Evolutionary conservation across 202 grass and related monocot species (phyloP).

Genomic region (Musa balbisiana): DNA sequence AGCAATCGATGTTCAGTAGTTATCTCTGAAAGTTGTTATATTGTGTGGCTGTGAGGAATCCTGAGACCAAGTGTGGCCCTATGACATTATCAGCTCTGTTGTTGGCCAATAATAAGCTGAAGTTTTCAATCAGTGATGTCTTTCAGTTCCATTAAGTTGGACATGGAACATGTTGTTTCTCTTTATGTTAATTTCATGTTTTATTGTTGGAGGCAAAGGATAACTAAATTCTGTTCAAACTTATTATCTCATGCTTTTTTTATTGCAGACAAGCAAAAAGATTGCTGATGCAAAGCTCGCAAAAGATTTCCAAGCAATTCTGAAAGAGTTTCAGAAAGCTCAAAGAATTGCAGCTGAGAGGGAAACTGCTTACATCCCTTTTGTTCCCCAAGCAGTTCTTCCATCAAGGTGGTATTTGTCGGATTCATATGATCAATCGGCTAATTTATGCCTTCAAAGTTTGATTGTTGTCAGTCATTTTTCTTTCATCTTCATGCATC

Average conservation of each 20-base stretch:
- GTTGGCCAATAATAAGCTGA: conserved; percentile 22
- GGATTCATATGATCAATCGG: not conserved
- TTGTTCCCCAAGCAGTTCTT: conserved; percentile 42
- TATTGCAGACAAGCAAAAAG: conserved; percentile 39
- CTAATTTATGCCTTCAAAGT: too few species aligned
- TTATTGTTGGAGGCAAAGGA: too few species aligned
- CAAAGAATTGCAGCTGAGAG: conserved; percentile 71
- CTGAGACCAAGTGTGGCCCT: not conserved
- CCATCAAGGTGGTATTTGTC: conserved; percentile 41
- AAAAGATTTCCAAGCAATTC: conserved; percentile 70
- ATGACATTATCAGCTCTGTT: conserved; percentile 15
- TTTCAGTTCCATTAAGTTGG: too few species aligned
- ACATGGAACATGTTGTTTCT: too few species aligned
- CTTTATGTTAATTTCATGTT: too few species aligned
- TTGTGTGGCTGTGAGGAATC: not conserved
- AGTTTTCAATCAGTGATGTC: too few species aligned
- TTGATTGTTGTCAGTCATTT: too few species aligned
- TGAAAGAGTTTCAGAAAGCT: conserved; percentile 76
- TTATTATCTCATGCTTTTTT: too few species aligned
- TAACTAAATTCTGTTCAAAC: too few species aligned
- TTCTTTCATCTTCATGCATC: too few species aligned
- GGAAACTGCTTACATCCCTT: conserved; percentile 52
- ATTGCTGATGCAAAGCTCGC: conserved; percentile 73
- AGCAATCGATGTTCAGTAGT: too few species aligned
- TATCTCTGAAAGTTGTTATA: not conserved